These are phyloP conservation scores for Cercospora canescens DNA, from an alignment of 2,329 filamentous ascomycete species.

Conservation along the genomic window DNA sequence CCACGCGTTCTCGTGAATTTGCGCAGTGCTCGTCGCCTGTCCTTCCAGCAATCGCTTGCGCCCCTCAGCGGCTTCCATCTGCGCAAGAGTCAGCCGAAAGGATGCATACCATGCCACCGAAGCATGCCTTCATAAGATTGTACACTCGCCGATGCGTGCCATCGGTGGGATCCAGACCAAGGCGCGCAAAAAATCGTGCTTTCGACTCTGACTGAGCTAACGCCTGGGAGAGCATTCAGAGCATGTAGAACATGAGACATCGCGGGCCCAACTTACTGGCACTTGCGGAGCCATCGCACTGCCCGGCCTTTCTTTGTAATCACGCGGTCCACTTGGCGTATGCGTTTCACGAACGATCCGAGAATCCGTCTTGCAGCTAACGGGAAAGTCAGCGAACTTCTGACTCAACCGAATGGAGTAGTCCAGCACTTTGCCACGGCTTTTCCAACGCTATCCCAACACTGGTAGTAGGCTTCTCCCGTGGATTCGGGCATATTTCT, in stretches of 20 bases:
- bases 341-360: background rate
- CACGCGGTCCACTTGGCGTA: slow-evolving; percentile 4
- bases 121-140: slow-evolving; percentile 42
- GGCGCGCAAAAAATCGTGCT: slow-evolving; percentile 40
- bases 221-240: slow-evolving; percentile 2
- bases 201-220: slow-evolving; percentile 46
- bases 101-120: background rate
- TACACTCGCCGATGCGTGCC: slow-evolving; percentile 38
- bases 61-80: slow-evolving; percentile 43
- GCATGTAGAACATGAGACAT: background rate
- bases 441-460: background rate
- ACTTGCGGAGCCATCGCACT: slow-evolving; percentile 15
- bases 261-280: background rate
- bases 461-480: background rate
- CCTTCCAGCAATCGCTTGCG: slow-evolving; percentile 41
- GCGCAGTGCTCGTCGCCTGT: slow-evolving; percentile 39
- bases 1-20: slow-evolving; percentile 47
- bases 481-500: slow-evolving; percentile 3
- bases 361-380: background rate
- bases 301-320: background rate
- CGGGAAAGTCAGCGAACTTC: background rate
- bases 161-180: slow-evolving; percentile 41
- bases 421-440: background rate
- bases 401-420: background rate
- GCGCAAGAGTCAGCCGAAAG: slow-evolving; percentile 4